Evolutionary conservation across 2,329 filamentous ascomycete genomes (phyloP), one percentile per base, ranked within the genome.

Genomic region (Celoporthe dispersa): DNA sequence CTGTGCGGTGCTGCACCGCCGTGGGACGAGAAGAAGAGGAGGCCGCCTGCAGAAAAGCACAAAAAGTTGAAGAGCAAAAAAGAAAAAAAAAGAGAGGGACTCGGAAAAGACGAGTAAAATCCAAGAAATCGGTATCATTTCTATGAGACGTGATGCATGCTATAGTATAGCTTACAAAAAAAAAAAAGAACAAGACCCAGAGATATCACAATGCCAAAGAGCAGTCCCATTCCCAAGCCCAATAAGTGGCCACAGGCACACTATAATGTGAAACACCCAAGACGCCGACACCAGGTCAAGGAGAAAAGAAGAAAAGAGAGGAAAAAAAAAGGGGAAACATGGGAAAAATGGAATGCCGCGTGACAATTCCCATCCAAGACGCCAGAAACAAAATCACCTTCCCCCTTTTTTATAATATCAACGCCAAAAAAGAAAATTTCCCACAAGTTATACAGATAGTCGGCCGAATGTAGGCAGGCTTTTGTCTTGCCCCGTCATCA

Each of bases 231-330:
- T 14, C 31, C 16, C 14, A 35, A 44, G 31, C 11, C 25, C 37
- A 9, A 63, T 25, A n/a, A 44, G 35, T 41, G 35, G 39, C 35
- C 35, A 44, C 37, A 44, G 35, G 39, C 39, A 37, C 60, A 44
- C 60, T 44, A 19, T 25, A 48, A 48, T 48, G 19, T 48, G 16
- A 28, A 64, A 48, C 9, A 16, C 62, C 62, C 22, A 33, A 64
- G 39, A 64, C 62, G 62, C 62, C 62, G 41, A 64, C 39, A 44
- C 41, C 41, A 51, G 37, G 60, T 63, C 60, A 37, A 63, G 25
- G 28, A 63, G 14, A 39, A 63, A 2, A 63, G 25, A 41, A 14
- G 4, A 25, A 33, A 63, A 25, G 14, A 62, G 9, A 39, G 19
- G 11, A 6, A 22, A 39, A 31, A 28, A 44, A 16, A 33, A 22